phyloP scores from a whole-genome alignment of 805 yeast genomes.

The Metschnikowia vanudenii region DNA sequence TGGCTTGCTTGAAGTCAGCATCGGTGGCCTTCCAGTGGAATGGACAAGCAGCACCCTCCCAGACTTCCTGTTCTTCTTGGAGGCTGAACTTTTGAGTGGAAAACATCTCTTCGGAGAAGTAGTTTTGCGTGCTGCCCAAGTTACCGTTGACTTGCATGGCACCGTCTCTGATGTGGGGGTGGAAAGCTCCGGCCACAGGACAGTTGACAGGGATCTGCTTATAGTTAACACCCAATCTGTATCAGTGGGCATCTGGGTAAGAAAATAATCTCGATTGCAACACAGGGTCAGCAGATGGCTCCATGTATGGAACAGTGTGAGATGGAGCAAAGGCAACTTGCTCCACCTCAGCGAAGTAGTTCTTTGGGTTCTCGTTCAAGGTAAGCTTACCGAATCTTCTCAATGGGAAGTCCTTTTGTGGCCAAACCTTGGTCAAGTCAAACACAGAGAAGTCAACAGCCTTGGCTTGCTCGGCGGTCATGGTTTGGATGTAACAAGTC shows the following conservation, averaged over 20 bases:
- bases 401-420: conserved; percentile 81
- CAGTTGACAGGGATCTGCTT: conserved; percentile 88
- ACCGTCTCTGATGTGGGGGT: conserved; percentile 83
- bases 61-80: conserved; percentile 71
- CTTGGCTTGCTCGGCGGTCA: conserved; percentile 81
- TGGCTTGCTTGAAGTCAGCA: conserved; percentile 78
- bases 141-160: conserved; percentile 60
- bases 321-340: conserved; percentile 86
- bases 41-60: conserved; percentile 80
- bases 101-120: conserved; percentile 57
- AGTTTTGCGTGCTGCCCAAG: conserved; percentile 76
- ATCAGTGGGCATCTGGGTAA: conserved; percentile 83
- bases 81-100: conserved; percentile 45
- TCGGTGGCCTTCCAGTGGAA: conserved; percentile 80
- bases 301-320: conserved; percentile 81
- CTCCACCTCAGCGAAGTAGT: conserved; percentile 85
- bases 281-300: conserved; percentile 81
- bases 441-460: conserved; percentile 76
- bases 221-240: conserved; percentile 75
- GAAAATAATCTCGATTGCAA: conserved; percentile 79
- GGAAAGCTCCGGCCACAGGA: conserved; percentile 53
- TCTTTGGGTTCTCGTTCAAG: conserved; percentile 78
- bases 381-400: conserved; percentile 80
- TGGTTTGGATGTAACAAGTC: conserved; percentile 82
- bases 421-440: conserved; percentile 92